Evolutionary conservation across 345 rosid genomes (phyloP), one percentile per base, ranked within the genome.

Genomic region (Hibiscus trionum): DNA sequence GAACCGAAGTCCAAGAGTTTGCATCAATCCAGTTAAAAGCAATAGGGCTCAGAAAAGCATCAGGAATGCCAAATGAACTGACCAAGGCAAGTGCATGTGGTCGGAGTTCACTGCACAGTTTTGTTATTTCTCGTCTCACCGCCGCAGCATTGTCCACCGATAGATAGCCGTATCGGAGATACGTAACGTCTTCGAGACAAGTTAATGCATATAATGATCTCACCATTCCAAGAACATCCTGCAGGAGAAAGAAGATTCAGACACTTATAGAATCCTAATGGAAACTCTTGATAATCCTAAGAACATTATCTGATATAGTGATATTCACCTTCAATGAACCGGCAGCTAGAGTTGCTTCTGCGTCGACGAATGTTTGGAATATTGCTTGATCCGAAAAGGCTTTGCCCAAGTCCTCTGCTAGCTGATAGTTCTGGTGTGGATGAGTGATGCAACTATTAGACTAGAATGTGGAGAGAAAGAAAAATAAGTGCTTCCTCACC

Each of bases 1-100:
- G 73, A 63, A 76, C 87, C 16, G 91, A 85, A 66, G 95, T 82
- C 93, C 90, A 88, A 26, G 97, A 82, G 73, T 94, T 90, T 37
- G 96, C 88, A 21, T 87, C 96, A 17, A 94, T 85, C 97, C 98
- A 94, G 76, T 94, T 74, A 62, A 79, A 91, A 55, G 98, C 97
- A 74, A 94, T 79, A 10, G 97, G 98, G 80, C 88, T 77, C 82
- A 94, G 80, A 70, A 88, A 86, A 3, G 93, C 81, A 52, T 84
- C 88, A 17, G 98, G 98, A 68, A 94, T 80, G 71, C 97, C 95
- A 8, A 87, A 89, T 24, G 97, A 90, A 66, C 79, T 72, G 31
- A 91, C 98, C 72, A 94, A 80, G 1, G 88, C 86, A n/a, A 94
- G 93, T 0, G 96, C 87, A 61, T 91, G 96, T 2, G 93, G 97